Percentiles rank a stretch among this genome's conserved stretches.
Evolutionary conservation across 768 basidiomycete species (phyloP).

Genomic region (Lactarius deliciosus): DNA sequence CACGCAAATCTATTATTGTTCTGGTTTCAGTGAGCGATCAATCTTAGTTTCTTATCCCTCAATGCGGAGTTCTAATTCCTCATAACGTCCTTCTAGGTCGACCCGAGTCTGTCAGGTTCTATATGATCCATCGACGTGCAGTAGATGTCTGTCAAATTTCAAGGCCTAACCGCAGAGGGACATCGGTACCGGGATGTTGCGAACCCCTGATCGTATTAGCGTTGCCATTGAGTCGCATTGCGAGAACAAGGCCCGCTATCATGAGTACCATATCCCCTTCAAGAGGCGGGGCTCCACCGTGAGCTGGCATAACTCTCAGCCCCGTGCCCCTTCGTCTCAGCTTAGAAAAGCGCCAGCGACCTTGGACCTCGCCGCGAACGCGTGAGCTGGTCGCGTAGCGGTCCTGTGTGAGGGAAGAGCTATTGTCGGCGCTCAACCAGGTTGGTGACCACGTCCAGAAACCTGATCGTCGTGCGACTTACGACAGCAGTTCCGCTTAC

Average conservation of each 20-base stretch:
- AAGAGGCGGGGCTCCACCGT: background rate
- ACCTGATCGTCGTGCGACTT: background rate
- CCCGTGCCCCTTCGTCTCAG: background rate
- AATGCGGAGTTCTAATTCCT: slow-evolving; percentile 5
- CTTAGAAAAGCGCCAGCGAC: background rate
- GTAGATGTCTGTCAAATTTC: background rate
- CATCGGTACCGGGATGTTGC: background rate
- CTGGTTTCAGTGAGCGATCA: background rate
- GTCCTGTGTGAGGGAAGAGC: background rate
- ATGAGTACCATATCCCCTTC: background rate
- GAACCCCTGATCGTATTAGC: slow-evolving; percentile 1
- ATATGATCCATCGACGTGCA: background rate
- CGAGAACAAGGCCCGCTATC: background rate
- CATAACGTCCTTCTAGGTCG: background rate
- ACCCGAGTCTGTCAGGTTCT: background rate
- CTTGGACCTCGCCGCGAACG: background rate
- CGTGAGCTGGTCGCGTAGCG: background rate
- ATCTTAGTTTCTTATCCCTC: background rate
- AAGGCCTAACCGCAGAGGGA: background rate
- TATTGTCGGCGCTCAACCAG: background rate
- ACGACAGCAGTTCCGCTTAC: background rate
- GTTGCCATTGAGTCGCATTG: background rate
- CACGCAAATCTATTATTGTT: background rate
- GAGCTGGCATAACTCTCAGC: background rate
- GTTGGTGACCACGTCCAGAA: background rate